Base-by-base conservation (phyloP, 2,329 filamentous ascomycete species). In the Aotearoamyces nothofagi region DNA sequence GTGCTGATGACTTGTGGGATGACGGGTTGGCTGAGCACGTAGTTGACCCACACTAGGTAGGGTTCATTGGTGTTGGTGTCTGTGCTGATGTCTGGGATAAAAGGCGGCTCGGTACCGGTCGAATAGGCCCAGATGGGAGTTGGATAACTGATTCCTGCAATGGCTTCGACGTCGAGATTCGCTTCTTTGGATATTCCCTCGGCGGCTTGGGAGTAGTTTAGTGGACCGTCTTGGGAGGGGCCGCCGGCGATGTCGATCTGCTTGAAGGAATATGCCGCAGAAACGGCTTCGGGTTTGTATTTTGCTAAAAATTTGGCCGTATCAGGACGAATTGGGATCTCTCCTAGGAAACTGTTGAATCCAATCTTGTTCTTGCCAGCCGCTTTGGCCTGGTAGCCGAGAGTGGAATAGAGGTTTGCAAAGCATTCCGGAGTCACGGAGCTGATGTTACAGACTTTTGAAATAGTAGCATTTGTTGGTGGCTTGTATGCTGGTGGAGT, bases 1-100 rank as follows among this genome's bases (percentile, higher is more conserved):
- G 68, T 72, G 30, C 60, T 66, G 44, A 79, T 63, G 9, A 71
- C 64, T 26, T 69, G 61, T 0, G 74, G 72, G 2, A 78, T 54
- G 5, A 55, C 45, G 20, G 47, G 42, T n/a, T n/a, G n/a, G n/a
- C n/a, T n/a, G 1, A 72, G 57, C 4, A 76, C 46, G 46, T 67
- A 65, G 27, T 63, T 58, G 4, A 77, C 55, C 55, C 65, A 77
- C 7, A 57, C 58, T 1, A 77, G 54, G 47, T 77, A 78, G 0
- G 72, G 72, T 52, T 81, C 76, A 46, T 78, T 80, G n/a, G n/a
- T n/a, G 36, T 58, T 60, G 15, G 11, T 61, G 46, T 55, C 19
- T 38, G 43, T 15, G 39, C 46, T 36, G 10, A 52, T 34, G 32
- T 69, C 61, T 0, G 64, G 55, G 12, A 55, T 50, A 46, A 63